Base-by-base conservation (phyloP, 805 yeast genomes). In the Monosporozyma aerobia region DNA sequence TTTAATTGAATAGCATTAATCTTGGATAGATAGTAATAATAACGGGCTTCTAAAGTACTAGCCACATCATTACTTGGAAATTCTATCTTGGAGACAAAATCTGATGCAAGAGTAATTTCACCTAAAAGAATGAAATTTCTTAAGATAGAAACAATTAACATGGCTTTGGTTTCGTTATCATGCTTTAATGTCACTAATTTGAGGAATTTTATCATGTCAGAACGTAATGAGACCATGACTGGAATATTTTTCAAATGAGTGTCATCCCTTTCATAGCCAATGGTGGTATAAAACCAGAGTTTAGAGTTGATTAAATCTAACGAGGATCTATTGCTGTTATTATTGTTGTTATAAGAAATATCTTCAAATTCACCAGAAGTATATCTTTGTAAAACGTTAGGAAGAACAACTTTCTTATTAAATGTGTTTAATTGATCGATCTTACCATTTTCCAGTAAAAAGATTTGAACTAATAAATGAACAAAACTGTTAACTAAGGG, bases 141-240 rank as follows among this genome's bases (percentile, higher is more conserved):
- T 65, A 94, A 74, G 57, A 92, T 77, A 58, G 90, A 75, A n/a
- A 96, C 89, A 52, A 89, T 85, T 51, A 90, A 74, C 58, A 88
- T 81, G 5, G 96, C 97, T 54, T 86, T 86, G 0, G 97, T 89
- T 70, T 94, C 99, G 53, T 79, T 78, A 67, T 94, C 97, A 64
- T 92, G 97, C 62, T 96, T 84, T 59, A 94, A 77, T 19, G 96
- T 82, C 3, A 97, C 90, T 4, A 94, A 85, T 71, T 97, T 82
- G 62, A 94, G 76, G 10, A 86, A 88, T 23, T 76, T 71, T 68
- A 89, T 79, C 66, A 92, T 75, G 43, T 77, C 81, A 6, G 88
- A 78, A 66, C 95, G 80, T 51, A 87, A 73, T 49, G 45, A 43
- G 7, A 43, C 25, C 32, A 43, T n/a, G 10, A 76, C 29, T 25